Evolutionary conservation across 2,329 filamentous ascomycete genomes (phyloP), one percentile per base, ranked within the genome.

Genomic region (Fusarium sp.): DNA sequence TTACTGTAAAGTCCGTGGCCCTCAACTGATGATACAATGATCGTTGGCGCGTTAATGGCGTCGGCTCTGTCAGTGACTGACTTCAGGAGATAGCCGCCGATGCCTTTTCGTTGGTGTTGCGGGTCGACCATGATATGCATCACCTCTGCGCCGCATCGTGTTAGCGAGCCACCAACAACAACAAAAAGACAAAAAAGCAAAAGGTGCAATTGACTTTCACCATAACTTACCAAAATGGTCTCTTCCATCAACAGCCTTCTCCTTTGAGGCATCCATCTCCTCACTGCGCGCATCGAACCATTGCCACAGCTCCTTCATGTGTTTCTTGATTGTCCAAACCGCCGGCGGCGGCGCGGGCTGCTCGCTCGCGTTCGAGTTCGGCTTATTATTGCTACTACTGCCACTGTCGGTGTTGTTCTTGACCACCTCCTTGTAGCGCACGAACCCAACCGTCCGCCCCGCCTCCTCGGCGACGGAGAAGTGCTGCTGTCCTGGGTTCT

Each of bases 101-200:
- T 62, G 17, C 70, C 70, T 46, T 62, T 67, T 36, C 68, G 61
- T 23, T 73, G 70, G 40, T 72, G 57, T 23, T 36, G 23, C 5
- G 70, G 70, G 40, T 67, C 54, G n/a, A 73, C 60, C 70, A 73
- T 73, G 28, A 73, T 53, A 49, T 73, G 70, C 34, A 57, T 56
- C 34, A 73, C 50, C n/a, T 62, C 70, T 73, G 6, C 12, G 23
- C 28, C 26, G 40, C 30, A 53, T 36, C 23, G 34, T 48, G 19
- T 48, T 17, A 45, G 21, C 2, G 14, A 4, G 19, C 8, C 5
- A 49, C 8, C 20, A 55, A 40, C 20, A 40, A n/a, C 14, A 12
- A 4, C 10, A 26, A 26, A 26, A 26, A 26, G 24, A 26, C 24
- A 26, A 26, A 26, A 26, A 38, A 4, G 32, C 9, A 20, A 19